Base-by-base conservation (phyloP, 2,329 filamentous ascomycete genomes). In the Diaporthe velutina region DNA sequence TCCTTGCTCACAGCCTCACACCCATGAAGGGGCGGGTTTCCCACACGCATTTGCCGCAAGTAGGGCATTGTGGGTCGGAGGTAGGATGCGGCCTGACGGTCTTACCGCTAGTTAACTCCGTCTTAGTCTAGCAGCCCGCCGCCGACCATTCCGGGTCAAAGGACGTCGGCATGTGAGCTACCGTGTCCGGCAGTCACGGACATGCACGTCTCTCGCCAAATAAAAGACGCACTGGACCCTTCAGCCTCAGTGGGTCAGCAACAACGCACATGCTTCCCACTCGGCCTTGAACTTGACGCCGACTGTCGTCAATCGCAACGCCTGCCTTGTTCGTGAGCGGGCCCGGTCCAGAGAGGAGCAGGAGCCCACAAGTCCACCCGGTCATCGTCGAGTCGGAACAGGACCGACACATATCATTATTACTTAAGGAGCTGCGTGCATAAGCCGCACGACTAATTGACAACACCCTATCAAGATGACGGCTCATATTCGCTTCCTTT, bases 71-170 rank as follows among this genome's bases (percentile, higher is more conserved):
- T 28, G 25, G 33, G 40, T 42, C n/a, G 8, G 61, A 48, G 40
- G 25, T 25, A 30, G 15, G 58, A 45, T 25, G 10, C 28, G 22
- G 45, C 30, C 64, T 54, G 33, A 25, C 64, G 64, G 64, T 38
- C 64, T 68, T 68, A 40, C 33, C 48, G 45, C 33, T n/a, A 68
- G 48, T 68, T 68, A 68, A 68, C 64, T 54, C 64, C 64, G 48
- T 28, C 64, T 54, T 48, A 45, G 48, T 28, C 25, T 3, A 33
- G 13, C 28, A 38, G 6, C 19, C 61, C 45, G 42, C 17, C 61
- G 61, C 61, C 61, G 61, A 38, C 61, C 33, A n/a, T 38, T 52
- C 61, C 64, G 64, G 64, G 45, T 40, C 64, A 54, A 52, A 28
- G 64, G 45, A 54, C 45, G 33, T 52, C 48, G 22, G 61, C 61